Evolutionary conservation across 495 filamentous ascomycete species (phyloP).

Genomic region (Neurospora cerealis): DNA sequence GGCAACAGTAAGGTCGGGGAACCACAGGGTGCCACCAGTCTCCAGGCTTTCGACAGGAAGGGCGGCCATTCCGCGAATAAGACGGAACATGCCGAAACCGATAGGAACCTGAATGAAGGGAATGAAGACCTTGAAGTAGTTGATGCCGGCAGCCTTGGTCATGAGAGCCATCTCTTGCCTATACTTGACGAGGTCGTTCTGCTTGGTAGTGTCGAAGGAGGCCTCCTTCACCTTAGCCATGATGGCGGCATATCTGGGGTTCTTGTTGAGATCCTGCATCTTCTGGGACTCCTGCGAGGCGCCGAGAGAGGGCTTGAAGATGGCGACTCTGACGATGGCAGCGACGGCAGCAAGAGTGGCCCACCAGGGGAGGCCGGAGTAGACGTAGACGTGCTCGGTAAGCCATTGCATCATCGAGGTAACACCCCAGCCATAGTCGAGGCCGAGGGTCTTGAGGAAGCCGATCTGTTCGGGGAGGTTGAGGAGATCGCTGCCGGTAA

Average conservation of each 20-base stretch:
- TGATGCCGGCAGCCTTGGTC: slow-evolving; percentile 44
- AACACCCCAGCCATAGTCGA: slow-evolving; percentile 78
- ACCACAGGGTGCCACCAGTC: slow-evolving; percentile 62
- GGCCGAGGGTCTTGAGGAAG: slow-evolving; percentile 69
- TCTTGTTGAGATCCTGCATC: slow-evolving; percentile 38
- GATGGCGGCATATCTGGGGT: slow-evolving; percentile 41
- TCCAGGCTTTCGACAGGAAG: slow-evolving; percentile 74
- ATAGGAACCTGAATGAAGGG: slow-evolving; percentile 58
- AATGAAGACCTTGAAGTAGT: slow-evolving; percentile 40
- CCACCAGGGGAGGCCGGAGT: slow-evolving; percentile 70
- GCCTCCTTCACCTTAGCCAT: slow-evolving; percentile 38
- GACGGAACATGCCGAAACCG: slow-evolving; percentile 68
- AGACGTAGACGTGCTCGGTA: slow-evolving; percentile 76
- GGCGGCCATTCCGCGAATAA: slow-evolving; percentile 60
- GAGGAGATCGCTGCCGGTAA: slow-evolving; percentile 34
- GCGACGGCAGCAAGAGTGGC: slow-evolving; percentile 55
- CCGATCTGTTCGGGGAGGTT: slow-evolving; percentile 64
- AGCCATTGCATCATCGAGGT: slow-evolving; percentile 58
- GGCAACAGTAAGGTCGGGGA: slow-evolving; percentile 62
- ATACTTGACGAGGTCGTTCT: slow-evolving; percentile 25
- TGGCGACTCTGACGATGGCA: slow-evolving; percentile 47
- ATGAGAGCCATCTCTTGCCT: slow-evolving; percentile 39
- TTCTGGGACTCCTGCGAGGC: slow-evolving; percentile 50
- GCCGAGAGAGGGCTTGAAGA: slow-evolving; percentile 54
- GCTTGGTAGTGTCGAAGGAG: slow-evolving; percentile 27